Conservation (phyloP, 306 rosid species). For the Malus orientalis region DNA sequence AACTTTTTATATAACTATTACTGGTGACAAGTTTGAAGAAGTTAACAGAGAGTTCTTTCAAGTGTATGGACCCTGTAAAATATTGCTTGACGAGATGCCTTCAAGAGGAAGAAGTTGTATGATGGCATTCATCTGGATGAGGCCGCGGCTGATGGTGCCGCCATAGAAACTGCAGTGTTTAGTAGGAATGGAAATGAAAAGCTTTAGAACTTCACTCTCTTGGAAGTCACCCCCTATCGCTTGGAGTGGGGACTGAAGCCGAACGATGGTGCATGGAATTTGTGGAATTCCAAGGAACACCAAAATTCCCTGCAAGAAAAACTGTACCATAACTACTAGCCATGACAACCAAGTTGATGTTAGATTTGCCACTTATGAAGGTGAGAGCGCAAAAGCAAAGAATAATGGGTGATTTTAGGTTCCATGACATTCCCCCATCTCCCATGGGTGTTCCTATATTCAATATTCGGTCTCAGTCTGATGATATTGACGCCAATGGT, state of each 20-base stretch:
- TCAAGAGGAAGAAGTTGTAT: background rate
- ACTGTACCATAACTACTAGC: background rate
- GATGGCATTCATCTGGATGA: background rate
- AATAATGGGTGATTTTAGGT: background rate
- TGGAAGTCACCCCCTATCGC: background rate
- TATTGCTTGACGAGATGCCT: constrained; percentile 3
- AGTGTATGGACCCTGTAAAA: background rate
- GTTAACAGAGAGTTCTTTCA: background rate
- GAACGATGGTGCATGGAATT: background rate
- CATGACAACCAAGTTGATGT: background rate
- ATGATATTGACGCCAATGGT: background rate
- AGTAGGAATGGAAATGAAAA: background rate
- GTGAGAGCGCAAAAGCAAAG: background rate
- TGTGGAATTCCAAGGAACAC: constrained; percentile 1
- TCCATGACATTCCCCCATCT: background rate
- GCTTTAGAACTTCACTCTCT: background rate
- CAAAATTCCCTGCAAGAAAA: background rate
- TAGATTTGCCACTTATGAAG: background rate
- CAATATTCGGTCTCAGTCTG: background rate
- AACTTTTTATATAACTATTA: background rate
- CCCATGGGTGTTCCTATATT: background rate
- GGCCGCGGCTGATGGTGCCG: background rate
- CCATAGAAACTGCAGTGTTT: background rate
- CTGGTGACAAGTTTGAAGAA: background rate
- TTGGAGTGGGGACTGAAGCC: too few species aligned